Evolutionary conservation across 371 early-diverging fungal genomes (phyloP).

Genomic region (Syncephalastrum racemosum): DNA sequence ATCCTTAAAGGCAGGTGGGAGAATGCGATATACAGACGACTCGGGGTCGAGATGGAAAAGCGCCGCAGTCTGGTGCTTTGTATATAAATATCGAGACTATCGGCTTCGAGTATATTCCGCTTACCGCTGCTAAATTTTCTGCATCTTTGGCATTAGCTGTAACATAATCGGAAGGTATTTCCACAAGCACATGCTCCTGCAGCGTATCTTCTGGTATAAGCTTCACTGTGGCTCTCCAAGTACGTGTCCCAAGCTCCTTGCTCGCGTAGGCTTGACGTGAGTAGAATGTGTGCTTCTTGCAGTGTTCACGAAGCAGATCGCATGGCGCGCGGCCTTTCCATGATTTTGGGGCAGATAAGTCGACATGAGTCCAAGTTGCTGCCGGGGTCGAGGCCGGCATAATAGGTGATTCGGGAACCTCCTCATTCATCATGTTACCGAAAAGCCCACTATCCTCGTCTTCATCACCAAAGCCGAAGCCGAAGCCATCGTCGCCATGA

Average conservation of each 20-base stretch:
- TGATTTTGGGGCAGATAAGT: conserved; percentile 27
- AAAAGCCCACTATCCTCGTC: conserved; percentile 18
- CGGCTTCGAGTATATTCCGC: neutral
- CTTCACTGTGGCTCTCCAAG: conserved; percentile 27
- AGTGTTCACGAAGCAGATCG: conserved; percentile 31
- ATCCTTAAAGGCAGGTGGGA: conserved; percentile 66
- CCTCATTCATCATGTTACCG: conserved; percentile 25
- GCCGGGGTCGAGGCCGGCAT: neutral
- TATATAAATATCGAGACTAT: conserved; percentile 3
- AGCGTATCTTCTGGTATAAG: conserved; percentile 8
- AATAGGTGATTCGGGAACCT: conserved; percentile 19
- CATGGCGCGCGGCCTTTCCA: conserved; percentile 55
- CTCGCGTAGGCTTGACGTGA: conserved; percentile 17
- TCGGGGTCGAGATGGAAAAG: conserved; percentile 49
- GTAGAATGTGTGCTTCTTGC: conserved; percentile 19
- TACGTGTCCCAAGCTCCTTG: conserved; percentile 8
- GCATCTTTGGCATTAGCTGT: conserved; percentile 4
- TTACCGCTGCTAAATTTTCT: conserved; percentile 21
- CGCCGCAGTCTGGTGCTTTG: conserved; percentile 32
- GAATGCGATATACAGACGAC: conserved; percentile 51
- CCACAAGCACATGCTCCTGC: conserved; percentile 6
- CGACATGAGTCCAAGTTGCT: conserved; percentile 14
- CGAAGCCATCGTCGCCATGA: conserved; percentile 1
- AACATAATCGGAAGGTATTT: conserved; percentile 16
- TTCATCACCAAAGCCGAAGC: conserved; percentile 13